phyloP scores from a whole-genome alignment of 2,329 filamentous ascomycete species.

The Alternaria incomplexa region DNA sequence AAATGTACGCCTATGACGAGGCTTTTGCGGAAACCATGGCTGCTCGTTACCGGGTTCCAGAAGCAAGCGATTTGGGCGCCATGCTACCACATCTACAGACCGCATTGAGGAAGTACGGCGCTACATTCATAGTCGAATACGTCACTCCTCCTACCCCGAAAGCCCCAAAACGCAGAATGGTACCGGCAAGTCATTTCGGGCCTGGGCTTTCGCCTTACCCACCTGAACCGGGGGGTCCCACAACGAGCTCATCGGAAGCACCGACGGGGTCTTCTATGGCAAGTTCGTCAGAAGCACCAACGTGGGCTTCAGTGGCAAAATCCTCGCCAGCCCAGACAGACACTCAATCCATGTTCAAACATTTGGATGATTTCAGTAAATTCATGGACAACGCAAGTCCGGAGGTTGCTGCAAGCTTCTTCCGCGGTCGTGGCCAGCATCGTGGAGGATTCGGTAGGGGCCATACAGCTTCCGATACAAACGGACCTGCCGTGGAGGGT shows the following conservation, averaged over 20 bases:
- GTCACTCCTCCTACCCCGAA: not conserved
- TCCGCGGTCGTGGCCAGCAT: not conserved
- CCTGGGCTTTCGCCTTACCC: not conserved
- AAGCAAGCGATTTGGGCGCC: not conserved
- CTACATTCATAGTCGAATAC: not conserved
- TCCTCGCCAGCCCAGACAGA: not conserved
- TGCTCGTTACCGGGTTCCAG: not conserved
- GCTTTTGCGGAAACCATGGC: not conserved
- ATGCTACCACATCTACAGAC: slow-evolving; percentile 9
- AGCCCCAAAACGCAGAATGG: not conserved
- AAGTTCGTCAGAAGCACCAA: not conserved
- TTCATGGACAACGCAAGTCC: not conserved
- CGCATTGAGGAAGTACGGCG: slow-evolving; percentile 4
- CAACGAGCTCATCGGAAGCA: not conserved
- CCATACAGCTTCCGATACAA: not conserved
- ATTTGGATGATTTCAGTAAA: no score
- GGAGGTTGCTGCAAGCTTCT: not conserved
- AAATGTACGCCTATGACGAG: not conserved
- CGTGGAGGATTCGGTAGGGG: not conserved
- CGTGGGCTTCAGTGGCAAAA: not conserved
- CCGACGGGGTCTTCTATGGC: not conserved
- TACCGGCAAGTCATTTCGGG: not conserved
- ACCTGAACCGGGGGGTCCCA: not conserved
- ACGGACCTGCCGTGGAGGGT: not conserved
- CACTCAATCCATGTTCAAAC: not conserved